Evolutionary conservation across 2,329 filamentous ascomycete species (phyloP), one percentile per base, ranked within the genome.

Genomic region (Colletotrichum melonis): DNA sequence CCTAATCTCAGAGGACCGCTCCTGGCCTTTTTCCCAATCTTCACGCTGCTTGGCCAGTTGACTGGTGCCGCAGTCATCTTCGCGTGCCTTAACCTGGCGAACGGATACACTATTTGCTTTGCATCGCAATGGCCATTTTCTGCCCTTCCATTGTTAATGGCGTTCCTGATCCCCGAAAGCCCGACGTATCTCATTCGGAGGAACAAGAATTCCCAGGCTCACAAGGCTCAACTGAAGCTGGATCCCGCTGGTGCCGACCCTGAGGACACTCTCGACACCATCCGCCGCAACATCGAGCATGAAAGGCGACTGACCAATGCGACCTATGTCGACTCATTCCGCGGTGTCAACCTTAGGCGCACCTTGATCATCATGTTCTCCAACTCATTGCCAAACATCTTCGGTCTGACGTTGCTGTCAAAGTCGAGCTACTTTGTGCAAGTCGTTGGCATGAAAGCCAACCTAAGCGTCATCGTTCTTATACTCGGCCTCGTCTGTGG

Each of bases 281-380:
- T 90, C 69, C 82, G 85, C 74, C 80, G 83, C n/a, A 87, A 89
- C 67, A 82, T 86, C 28, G 84, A 87, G 74, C 82, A 86, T 66
- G 81, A 84, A 6, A 77, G 76, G 3, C 78, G 78, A 4, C 71
- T 78, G 11, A 78, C 78, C 5, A 75, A 79, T 1, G 78, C 76
- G 3, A 83, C 82, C 0, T 88, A 86, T 57, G 32, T 76, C 7
- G 84, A 86, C 74, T 86, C 83, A 75, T 88, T 88, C 78, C 81
- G 79, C 9, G 82, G 81, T 3, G 76, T 79, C 3, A 84, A 89
- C 63, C 78, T 84, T 1, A 80, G 85, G 5, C 77, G 86, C 24
- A 85, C 85, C 0, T 75, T 84, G 30, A 83, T 86, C 49, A 80
- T 84, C 73, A 79, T 82, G 32, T 85, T 86, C 70, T 82, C 84